Base-by-base conservation (phyloP, 345 rosid genomes). In the Rhodomyrtus tomentosa region DNA sequence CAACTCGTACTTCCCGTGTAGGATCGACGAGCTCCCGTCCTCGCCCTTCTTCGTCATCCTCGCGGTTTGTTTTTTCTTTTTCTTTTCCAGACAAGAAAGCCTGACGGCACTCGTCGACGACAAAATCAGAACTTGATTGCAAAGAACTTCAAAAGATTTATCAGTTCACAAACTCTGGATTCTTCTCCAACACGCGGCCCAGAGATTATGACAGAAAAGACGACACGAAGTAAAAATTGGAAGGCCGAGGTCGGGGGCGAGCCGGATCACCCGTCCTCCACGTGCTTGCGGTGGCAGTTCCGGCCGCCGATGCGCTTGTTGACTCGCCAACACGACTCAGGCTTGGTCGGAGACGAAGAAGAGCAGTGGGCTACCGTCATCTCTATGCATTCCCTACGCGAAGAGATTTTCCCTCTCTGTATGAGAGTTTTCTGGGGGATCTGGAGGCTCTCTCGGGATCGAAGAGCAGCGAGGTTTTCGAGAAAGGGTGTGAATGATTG, bases 281-380 rank as follows among this genome's bases (percentile, higher is more conserved):
- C 96, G 95, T 95, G 95, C 89, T 96, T 95, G 81, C 98, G 98
- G 93, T 96, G 98, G 92, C 98, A 93, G 79, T 88, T 93, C 73
- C 98, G 82, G 95, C 95, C 96, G 95, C 93, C 94, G 86, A 92
- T 85, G 50, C 92, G 91, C 82, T 91, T 85, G 85, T 92, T 88
- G 86, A 88, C 86, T 56, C 94, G 91, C 42, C 87, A 86, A 32
- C 87, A 90, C 25, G 91, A 85, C 88, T 93, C 93, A 94, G 92
- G 90, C 86, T 68, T 85, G 54, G 87, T 82, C 86, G 84, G 45
- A 89, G 92, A 89, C 27, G 84, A 58, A 81, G 58, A 55, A 24
- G 12, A 22, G 45, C 79, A 10, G 45, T 21, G 79, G 45, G 79
- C 79, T 68, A 87, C 88, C 62, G 86, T 90, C 96, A 94, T 94